Percentiles rank a stretch among this genome's conserved stretches.
Conservation (phyloP, 805 yeast genomes). For the Monosporozyma aquatica region DNA sequence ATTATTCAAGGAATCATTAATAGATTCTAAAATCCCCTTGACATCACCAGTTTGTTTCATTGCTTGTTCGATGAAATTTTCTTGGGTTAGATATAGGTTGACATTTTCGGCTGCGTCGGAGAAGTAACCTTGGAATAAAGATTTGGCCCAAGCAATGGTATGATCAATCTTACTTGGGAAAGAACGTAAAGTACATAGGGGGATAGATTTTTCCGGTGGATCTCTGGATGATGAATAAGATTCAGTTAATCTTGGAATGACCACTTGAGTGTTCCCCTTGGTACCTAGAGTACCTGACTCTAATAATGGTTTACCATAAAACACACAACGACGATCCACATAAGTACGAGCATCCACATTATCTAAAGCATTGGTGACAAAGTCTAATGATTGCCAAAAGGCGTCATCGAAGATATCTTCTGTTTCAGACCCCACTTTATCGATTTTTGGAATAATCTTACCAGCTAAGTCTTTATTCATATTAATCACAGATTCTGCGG, state of each 20-base stretch:
- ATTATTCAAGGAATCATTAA: constrained; percentile 60
- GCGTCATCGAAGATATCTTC: constrained; percentile 75
- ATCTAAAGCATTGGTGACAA: constrained; percentile 94
- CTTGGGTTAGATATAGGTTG: constrained; percentile 80
- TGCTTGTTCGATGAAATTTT: constrained; percentile 84
- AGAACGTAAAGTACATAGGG: constrained; percentile 91
- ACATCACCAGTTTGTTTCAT: constrained; percentile 89
- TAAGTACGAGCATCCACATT: constrained; percentile 97
- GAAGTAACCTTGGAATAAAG: constrained; percentile 85
- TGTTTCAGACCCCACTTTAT: constrained; percentile 90
- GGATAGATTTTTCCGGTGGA: constrained; percentile 97
- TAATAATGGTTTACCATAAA: constrained; percentile 78
- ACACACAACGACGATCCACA: constrained; percentile 94
- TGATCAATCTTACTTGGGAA: constrained; percentile 98
- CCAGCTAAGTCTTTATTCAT: constrained; percentile 84
- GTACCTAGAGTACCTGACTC: constrained; percentile 98
- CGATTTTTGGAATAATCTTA: constrained; percentile 65
- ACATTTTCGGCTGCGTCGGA: constrained; percentile 89
- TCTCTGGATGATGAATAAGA: constrained; percentile 94
- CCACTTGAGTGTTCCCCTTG: constrained; percentile 95
- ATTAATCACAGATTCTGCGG: constrained; percentile 68
- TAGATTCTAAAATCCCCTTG: constrained; percentile 75
- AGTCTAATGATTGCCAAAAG: constrained; percentile 78
- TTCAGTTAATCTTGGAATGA: constrained; percentile 88
- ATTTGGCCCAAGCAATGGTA: constrained; percentile 98